Percentiles rank a stretch among this genome's conserved stretches.
Conservation (phyloP, 139 green algal species). For the Closterium sp. region DNA sequence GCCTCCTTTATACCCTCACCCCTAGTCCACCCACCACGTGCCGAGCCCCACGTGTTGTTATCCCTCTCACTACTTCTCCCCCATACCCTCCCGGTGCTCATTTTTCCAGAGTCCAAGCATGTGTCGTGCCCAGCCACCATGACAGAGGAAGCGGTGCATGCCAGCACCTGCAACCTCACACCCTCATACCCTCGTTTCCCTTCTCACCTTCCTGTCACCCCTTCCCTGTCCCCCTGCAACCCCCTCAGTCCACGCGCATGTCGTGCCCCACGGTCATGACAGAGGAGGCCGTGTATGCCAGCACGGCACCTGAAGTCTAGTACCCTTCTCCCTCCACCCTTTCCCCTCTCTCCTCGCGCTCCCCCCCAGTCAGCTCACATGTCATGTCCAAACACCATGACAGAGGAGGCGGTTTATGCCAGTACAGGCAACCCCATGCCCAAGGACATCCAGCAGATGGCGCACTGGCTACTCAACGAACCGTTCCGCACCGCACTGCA, state of each 20-base stretch:
- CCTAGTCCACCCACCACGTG: too few species aligned
- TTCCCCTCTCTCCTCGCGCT: neutral
- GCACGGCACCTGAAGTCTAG: slow-evolving; percentile 81
- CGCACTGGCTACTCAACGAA: slow-evolving; percentile 83
- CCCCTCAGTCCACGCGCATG: slow-evolving; percentile 71
- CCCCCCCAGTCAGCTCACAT: slow-evolving; percentile 61
- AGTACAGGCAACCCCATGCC: slow-evolving; percentile 88
- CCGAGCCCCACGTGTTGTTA: too few species aligned
- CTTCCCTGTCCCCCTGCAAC: neutral
- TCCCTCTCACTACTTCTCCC: neutral
- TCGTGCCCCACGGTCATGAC: slow-evolving; percentile 59
- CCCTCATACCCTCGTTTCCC: slow-evolving; percentile 58
- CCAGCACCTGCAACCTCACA: slow-evolving; percentile 82
- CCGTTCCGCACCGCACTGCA: slow-evolving; percentile 59
- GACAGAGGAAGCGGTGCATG: slow-evolving; percentile 78
- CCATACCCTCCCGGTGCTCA: neutral
- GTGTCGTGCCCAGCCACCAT: slow-evolving; percentile 57
- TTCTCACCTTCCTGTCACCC: neutral
- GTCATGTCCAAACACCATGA: slow-evolving; percentile 60
- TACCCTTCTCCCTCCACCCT: slow-evolving; percentile 49
- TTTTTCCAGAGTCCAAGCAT: neutral
- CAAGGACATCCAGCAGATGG: slow-evolving; percentile 73
- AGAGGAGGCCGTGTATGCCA: slow-evolving; percentile 78
- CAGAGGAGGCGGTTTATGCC: slow-evolving; percentile 78
- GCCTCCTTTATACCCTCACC: too few species aligned